Base-by-base conservation (phyloP, 2,329 filamentous ascomycete genomes). In the Ophiostoma montium region DNA sequence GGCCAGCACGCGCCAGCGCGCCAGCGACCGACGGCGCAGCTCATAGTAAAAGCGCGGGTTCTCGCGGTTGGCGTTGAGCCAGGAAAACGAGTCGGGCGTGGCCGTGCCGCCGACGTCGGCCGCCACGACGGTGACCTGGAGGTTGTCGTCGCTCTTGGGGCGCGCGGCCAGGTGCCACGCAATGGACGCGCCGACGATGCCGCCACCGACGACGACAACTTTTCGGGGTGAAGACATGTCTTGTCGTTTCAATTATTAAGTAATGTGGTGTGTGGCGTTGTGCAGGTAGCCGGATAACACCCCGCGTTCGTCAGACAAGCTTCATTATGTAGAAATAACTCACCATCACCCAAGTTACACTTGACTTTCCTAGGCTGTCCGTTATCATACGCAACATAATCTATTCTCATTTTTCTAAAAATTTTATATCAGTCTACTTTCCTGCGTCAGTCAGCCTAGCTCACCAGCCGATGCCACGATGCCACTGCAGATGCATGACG, bases 61-160 rank as follows among this genome's bases (percentile, higher is more conserved):
- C 43, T 49, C 48, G 35, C 54, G 55, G 43, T 57, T 57, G 32
- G 61, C 61, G 35, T 62, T 63, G 48, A 62, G 56, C 60, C 61
- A 63, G 33, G 60, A 54, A 51, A 63, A 63, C 7, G 59, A 62
- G 52, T 58, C 57, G 23, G 60, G 59, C 15, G 59, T 62, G 15
- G 60, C 60, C 8, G 54, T 57, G 49, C 60, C 60, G 49, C 60
- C 60, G 2, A 60, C 15, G 1, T 60, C 51, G 30, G 57, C 35
- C 5, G 60, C 59, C 27, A 62, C 50, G n/a, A 62, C 46, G 1
- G 59, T 62, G 16, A 63, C 59, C 15, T 55, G 49, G 15, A 56
- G 15, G 42, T 44, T 33, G 52, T 11, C 55, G 46, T 11, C 55
- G 46, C 13, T 55, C 50, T 16, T 50, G 12, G 31, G 27, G 27